Conservation (phyloP, 1,139 yeast species). For the Trichomonascaceae sp. region DNA sequence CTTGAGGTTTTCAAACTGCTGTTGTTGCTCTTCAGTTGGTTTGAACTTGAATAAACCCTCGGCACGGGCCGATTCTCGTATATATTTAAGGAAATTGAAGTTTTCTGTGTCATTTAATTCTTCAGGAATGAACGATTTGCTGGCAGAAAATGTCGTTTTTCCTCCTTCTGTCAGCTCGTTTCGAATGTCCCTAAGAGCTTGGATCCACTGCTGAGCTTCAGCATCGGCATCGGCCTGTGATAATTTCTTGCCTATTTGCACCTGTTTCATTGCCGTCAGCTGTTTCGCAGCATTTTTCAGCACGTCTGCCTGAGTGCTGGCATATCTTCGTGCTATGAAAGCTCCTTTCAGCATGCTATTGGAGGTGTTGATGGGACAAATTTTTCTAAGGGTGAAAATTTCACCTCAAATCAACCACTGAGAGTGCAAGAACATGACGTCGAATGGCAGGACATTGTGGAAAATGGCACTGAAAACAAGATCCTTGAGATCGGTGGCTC, state of each 20-base stretch:
- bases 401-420: neutral
- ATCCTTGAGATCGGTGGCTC: neutral
- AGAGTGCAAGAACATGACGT: neutral
- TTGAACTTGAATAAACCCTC: conserved; percentile 16
- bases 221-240: conserved; percentile 35
- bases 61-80: conserved; percentile 4
- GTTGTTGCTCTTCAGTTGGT: conserved; percentile 57
- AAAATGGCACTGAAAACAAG: neutral
- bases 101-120: conserved; percentile 15
- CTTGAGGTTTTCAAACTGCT: conserved; percentile 46
- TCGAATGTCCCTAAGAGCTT: conserved; percentile 53
- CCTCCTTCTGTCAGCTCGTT: conserved; percentile 38
- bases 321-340: conserved; percentile 2
- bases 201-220: conserved; percentile 62
- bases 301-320: conserved; percentile 3
- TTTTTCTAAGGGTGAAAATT: neutral
- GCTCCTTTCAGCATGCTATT: neutral
- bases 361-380: neutral
- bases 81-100: conserved; percentile 19
- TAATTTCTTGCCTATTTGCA: conserved; percentile 11
- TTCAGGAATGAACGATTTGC: conserved; percentile 30
- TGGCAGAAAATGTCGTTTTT: conserved; percentile 23
- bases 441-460: neutral
- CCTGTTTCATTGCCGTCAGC: conserved; percentile 18
- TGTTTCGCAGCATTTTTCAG: conserved; percentile 18